phyloP scores from a whole-genome alignment of 768 basidiomycete genomes.

The Roridomyces roridus region DNA sequence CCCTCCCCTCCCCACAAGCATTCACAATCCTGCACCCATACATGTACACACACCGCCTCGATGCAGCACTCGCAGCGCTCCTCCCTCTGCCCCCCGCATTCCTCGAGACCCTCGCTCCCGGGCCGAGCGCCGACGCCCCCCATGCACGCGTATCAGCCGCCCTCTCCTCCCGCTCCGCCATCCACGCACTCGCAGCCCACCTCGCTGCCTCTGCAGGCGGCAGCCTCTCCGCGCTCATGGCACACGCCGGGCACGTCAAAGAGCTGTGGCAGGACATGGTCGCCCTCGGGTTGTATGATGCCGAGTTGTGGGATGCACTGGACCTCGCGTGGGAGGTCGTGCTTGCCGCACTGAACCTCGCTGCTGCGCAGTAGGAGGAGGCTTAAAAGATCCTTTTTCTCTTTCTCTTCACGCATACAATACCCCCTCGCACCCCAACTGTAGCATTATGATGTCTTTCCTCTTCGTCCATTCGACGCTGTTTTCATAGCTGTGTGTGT shows the following conservation, averaged over 20 bases:
- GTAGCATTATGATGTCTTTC: no score
- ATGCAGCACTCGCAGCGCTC: constrained; percentile 50
- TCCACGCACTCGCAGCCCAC: constrained; percentile 39
- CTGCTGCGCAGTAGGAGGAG: no score
- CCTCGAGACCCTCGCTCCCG: constrained; percentile 14
- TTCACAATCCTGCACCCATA: constrained; percentile 52
- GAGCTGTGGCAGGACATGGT: constrained; percentile 62
- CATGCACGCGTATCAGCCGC: constrained; percentile 24
- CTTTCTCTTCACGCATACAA: no score
- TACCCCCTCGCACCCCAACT: no score
- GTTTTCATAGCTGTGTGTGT: no score
- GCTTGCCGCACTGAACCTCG: constrained; percentile 11
- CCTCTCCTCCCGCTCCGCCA: constrained; percentile 34
- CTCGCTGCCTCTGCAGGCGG: constrained; percentile 31
- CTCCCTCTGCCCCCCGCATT: constrained; percentile 39
- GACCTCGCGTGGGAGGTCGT: no score
- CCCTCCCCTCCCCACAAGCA: constrained; percentile 52
- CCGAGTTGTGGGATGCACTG: constrained; percentile 56
- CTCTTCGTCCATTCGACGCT: no score
- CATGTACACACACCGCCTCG: constrained; percentile 60
- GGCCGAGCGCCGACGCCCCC: no score
- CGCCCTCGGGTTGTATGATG: constrained; percentile 57
- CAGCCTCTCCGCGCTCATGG: constrained; percentile 29
- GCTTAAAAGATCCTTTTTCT: no score
- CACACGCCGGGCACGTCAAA: constrained; percentile 51